Evolutionary conservation across 2,329 filamentous ascomycete genomes (phyloP), one percentile per base, ranked within the genome.

Genomic region (Whalleya microplaca): DNA sequence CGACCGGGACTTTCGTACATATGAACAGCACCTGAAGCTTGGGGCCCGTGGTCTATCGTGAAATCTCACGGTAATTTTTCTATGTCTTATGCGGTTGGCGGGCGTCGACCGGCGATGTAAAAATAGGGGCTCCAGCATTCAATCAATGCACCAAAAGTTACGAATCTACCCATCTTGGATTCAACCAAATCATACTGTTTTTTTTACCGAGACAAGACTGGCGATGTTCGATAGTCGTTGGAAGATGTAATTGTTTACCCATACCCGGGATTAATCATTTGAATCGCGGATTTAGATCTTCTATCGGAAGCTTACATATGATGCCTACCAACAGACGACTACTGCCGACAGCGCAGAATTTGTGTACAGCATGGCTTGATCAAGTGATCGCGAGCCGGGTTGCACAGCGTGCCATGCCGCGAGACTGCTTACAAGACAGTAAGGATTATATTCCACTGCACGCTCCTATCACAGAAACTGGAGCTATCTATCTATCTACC

Each of bases 61-160:
- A 58, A 62, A 53, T 63, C 48, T 58, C 49, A 49, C 50, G 51
- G 55, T 52, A 46, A 41, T 55, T 50, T 47, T 56, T 49, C 56
- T 56, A 49, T 56, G 62, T 59, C 48, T 59, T 51, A 63, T 48
- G 64, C 58, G 59, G 45, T 61, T 61, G 58, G 59, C 52, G 42
- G 63, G 62, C 59, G 61, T 65, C 51, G 49, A 56, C 48, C 58
- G 59, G 66, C 52, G 51, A 54, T 68, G 66, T 69, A 69, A 64
- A 68, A 69, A 46, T 64, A 66, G 59, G 57, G 53, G 59, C 50
- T 54, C 52, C 62, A 27, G 23, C 23, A 27, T 9, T 48, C 49
- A 51, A 56, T 62, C 56, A 65, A 68, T 63, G 55, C 51, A 63
- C 37, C 50, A 58, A 41, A 60, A 63, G 47, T 61, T 63, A 64